Evolutionary conservation across 192 early-diverging fungal species (phyloP).

Genomic region (Coemansia sp.): DNA sequence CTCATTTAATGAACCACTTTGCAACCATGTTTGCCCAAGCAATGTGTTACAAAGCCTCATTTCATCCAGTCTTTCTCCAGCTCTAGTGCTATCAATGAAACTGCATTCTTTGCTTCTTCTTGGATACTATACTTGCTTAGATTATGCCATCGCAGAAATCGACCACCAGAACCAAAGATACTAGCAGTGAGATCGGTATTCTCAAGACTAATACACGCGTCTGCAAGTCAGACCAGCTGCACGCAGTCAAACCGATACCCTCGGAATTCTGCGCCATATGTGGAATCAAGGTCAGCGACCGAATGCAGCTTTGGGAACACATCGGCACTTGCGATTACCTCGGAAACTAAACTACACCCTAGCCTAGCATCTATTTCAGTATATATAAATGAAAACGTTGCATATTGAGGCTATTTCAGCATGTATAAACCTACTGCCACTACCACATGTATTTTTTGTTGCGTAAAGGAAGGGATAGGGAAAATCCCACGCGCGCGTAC

Average conservation of each 20-base stretch:
- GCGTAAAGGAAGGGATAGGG: background rate
- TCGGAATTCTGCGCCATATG: slow-evolving; percentile 37
- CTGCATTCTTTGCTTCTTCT: background rate
- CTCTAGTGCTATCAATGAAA: background rate
- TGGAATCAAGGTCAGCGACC: slow-evolving; percentile 19
- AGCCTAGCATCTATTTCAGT: background rate
- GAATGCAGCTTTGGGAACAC: slow-evolving; percentile 43
- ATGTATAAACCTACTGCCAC: background rate
- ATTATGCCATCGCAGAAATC: slow-evolving; percentile 17
- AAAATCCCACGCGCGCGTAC: background rate
- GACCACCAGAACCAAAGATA: background rate
- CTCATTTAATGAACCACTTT: background rate
- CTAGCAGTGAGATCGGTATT: background rate
- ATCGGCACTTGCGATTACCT: slow-evolving; percentile 39
- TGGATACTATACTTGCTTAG: background rate
- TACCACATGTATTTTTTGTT: slow-evolving; percentile 1
- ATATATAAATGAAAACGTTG: background rate
- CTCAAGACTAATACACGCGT: background rate
- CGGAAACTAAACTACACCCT: background rate
- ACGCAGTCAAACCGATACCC: background rate
- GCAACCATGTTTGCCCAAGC: background rate
- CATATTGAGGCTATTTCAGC: background rate
- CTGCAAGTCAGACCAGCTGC: background rate
- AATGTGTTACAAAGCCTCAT: background rate
- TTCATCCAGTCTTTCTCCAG: background rate